A percentile compares a stretch with the other conserved stretches of the same genome.
Evolutionary conservation across 2,329 filamentous ascomycete genomes (phyloP).

Genomic region (Aphanocladium album): DNA sequence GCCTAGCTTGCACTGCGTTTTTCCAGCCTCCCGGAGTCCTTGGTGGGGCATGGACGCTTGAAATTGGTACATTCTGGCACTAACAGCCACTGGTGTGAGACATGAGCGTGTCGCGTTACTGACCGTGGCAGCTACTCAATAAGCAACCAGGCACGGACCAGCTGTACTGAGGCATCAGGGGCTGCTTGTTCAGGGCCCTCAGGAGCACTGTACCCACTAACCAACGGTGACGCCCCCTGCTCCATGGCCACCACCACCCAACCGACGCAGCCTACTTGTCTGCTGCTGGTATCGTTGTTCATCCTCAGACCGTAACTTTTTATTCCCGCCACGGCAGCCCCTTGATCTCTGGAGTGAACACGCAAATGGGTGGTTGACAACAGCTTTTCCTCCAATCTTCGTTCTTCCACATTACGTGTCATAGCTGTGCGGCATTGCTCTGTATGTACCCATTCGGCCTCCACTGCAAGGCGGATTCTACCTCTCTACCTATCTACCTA

Average conservation of each 20-base stretch:
- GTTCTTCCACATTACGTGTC: not conserved
- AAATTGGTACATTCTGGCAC: not conserved
- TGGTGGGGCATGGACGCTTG: not conserved
- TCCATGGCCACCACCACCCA: not conserved
- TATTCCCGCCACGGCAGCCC: constrained; percentile 1
- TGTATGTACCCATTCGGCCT: not conserved
- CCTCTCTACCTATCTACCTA: not conserved
- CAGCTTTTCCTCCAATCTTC: not conserved
- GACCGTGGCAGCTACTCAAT: not conserved
- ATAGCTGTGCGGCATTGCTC: not conserved
- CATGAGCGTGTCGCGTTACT: not conserved
- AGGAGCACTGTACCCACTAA: constrained; percentile 8
- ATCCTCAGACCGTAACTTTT: constrained; percentile 2
- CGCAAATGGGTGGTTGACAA: constrained; percentile 2
- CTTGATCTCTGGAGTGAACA: constrained; percentile 1
- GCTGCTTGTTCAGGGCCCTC: constrained; percentile 8
- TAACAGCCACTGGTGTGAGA: not conserved
- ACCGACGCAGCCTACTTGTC: not conserved
- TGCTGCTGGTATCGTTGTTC: not conserved
- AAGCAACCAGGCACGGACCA: constrained; percentile 11
- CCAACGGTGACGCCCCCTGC: constrained; percentile 13
- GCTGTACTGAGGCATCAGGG: constrained; percentile 9
- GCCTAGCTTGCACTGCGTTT: not conserved
- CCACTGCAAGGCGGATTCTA: not conserved
- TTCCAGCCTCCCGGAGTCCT: not conserved